phyloP scores from a whole-genome alignment of 768 basidiomycete species.

The Lyophyllum semitale region DNA sequence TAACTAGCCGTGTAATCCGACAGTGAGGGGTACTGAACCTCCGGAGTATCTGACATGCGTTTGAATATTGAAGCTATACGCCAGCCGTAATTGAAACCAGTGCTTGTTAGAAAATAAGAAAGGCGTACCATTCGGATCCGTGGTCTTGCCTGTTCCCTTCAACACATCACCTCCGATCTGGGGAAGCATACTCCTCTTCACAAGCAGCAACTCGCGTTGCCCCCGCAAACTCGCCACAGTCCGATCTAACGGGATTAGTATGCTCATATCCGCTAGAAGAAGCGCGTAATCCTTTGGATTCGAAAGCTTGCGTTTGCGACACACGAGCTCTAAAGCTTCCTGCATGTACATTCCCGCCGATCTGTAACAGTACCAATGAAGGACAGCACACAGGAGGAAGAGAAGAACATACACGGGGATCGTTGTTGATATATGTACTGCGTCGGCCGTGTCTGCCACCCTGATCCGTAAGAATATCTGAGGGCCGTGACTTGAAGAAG shows the following conservation, averaged over 20 bases:
- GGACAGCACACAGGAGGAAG: neutral
- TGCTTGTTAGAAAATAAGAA: neutral
- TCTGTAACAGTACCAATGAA: constrained; percentile 32
- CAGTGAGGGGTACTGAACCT: constrained; percentile 57
- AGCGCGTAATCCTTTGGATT: constrained; percentile 85
- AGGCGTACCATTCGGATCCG: constrained; percentile 87
- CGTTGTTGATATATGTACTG: constrained; percentile 85
- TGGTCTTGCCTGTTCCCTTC: constrained; percentile 67
- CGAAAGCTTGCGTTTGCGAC: constrained; percentile 63
- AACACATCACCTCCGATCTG: constrained; percentile 70
- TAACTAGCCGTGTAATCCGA: constrained; percentile 84
- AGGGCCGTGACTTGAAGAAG: constrained; percentile 71
- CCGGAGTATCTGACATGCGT: constrained; percentile 74
- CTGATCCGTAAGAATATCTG: constrained; percentile 82
- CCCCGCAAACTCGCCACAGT: constrained; percentile 96
- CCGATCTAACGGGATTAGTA: constrained; percentile 87
- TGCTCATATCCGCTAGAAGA: constrained; percentile 64
- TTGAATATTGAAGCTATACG: constrained; percentile 88
- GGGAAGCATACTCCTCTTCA: constrained; percentile 76
- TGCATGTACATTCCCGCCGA: constrained; percentile 96
- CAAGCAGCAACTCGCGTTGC: constrained; percentile 78
- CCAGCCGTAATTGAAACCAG: neutral
- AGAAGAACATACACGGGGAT: constrained; percentile 76
- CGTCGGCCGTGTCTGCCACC: constrained; percentile 79
- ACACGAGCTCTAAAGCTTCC: constrained; percentile 87